Evolutionary conservation across 345 rosid species (phyloP).

Genomic region (Bruguiera parviflora): DNA sequence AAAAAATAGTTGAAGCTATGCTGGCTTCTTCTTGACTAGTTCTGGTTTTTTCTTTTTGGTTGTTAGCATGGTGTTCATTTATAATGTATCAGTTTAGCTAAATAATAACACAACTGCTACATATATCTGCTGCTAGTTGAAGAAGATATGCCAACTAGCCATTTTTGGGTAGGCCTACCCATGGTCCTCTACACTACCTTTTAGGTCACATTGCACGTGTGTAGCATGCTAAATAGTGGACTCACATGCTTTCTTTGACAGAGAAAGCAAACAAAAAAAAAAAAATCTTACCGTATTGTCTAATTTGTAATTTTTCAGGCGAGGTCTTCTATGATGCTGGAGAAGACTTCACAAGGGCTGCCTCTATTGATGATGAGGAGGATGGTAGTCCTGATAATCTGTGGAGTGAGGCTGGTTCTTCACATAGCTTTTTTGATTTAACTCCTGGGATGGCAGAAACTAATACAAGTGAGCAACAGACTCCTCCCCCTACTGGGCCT

Average conservation of each 20-base stretch:
- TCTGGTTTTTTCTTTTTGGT: too few species aligned
- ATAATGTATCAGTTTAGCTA: background rate
- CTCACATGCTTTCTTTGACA: background rate
- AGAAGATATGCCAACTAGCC: background rate
- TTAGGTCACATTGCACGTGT: background rate
- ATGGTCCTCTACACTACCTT: too few species aligned
- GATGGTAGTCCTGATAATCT: slow-evolving; percentile 22
- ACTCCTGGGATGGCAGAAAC: slow-evolving; percentile 26
- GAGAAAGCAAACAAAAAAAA: slow-evolving; percentile 11
- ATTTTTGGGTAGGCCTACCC: background rate
- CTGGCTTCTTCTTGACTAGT: background rate
- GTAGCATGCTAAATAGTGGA: background rate
- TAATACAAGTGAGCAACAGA: slow-evolving; percentile 42
- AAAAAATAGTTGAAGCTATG: background rate
- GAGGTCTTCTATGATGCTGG: slow-evolving; percentile 81
- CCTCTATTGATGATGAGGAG: slow-evolving; percentile 34
- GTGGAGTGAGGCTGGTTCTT: slow-evolving; percentile 37
- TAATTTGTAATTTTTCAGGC: slow-evolving; percentile 42
- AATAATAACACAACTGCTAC: background rate
- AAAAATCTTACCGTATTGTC: background rate
- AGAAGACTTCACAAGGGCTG: slow-evolving; percentile 43
- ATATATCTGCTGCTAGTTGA: background rate
- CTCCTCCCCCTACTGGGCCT: slow-evolving; percentile 73
- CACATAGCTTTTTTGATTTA: slow-evolving; percentile 37
- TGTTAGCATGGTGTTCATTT: background rate